Percentiles rank a stretch among this genome's conserved stretches.
phyloP scores from a whole-genome alignment of 78 protist genomes.

The Bodo saltans region DNA sequence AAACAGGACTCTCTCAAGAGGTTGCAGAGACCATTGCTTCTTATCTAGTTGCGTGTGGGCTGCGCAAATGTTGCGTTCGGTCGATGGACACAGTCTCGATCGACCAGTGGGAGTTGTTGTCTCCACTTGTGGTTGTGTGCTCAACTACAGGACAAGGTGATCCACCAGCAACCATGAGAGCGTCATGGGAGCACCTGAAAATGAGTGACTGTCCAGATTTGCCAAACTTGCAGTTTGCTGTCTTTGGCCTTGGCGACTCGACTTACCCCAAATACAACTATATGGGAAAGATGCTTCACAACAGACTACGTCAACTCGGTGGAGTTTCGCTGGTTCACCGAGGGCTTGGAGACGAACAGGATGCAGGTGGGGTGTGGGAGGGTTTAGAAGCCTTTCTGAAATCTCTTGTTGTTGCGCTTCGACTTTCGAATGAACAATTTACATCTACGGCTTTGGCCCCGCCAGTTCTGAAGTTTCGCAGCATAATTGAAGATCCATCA shows the following conservation, averaged over 20 bases:
- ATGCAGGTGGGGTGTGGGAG: too few relatives aligned
- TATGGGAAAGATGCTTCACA: constrained; percentile 57
- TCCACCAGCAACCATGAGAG: neutral
- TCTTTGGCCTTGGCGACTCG: constrained; percentile 83
- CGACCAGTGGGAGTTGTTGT: too few relatives aligned
- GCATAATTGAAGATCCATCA: too few relatives aligned
- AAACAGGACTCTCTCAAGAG: too few relatives aligned
- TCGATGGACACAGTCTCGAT: too few relatives aligned
- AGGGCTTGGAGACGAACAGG: constrained; percentile 87
- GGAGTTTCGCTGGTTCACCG: constrained; percentile 40
- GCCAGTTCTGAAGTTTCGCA: too few relatives aligned
- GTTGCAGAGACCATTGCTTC: too few relatives aligned
- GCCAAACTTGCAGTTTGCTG: neutral
- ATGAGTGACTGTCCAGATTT: too few relatives aligned
- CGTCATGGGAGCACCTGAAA: neutral
- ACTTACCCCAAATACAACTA: constrained; percentile 80
- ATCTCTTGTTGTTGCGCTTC: constrained; percentile 40
- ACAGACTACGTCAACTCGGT: constrained; percentile 58
- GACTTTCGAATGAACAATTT: too few relatives aligned
- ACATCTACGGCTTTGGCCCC: too few relatives aligned
- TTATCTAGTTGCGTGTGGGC: too few relatives aligned
- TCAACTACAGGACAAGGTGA: neutral
- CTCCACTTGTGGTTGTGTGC: neutral
- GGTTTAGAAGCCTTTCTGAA: constrained; percentile 64
- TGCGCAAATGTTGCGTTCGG: too few relatives aligned